Conservation (phyloP, 768 basidiomycete genomes). For the Glaciozyma martinii region DNA sequence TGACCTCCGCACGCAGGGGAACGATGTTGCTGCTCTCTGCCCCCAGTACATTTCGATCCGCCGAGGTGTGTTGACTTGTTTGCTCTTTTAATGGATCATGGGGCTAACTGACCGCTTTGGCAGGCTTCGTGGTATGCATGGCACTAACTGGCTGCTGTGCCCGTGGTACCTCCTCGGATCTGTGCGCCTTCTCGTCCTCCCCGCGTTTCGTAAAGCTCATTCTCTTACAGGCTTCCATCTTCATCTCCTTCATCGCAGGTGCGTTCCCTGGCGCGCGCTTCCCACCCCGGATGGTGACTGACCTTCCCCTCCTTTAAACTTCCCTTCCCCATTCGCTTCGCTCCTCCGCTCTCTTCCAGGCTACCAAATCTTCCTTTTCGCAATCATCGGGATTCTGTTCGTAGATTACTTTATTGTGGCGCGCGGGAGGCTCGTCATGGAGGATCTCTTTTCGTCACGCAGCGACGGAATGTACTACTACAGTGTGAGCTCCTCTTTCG, state of each 20-base stretch:
- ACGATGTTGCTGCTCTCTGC: constrained; percentile 33
- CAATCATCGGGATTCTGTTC: constrained; percentile 32
- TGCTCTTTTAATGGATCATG: neutral
- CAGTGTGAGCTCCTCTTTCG: no score
- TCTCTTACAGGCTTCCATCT: constrained; percentile 23
- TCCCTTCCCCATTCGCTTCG: constrained; percentile 20
- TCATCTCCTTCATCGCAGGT: constrained; percentile 30
- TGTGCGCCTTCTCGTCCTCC: neutral
- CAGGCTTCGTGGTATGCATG: neutral
- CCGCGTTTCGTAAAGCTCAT: neutral
- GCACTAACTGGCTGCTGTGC: neutral
- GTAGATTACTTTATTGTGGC: constrained; percentile 33
- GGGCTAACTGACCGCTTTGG: neutral
- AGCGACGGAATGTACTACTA: neutral
- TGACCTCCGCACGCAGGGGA: constrained; percentile 23
- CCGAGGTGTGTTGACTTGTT: constrained; percentile 32
- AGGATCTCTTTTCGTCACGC: neutral
- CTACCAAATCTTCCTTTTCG: constrained; percentile 19
- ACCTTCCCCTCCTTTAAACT: neutral
- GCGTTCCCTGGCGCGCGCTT: no score
- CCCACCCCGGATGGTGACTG: no score
- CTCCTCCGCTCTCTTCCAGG: neutral
- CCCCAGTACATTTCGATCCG: constrained; percentile 34
- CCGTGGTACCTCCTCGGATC: constrained; percentile 31
- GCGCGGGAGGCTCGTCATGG: neutral